Evolutionary conservation across 1,284 basidiomycete species (phyloP).

Genomic region (Inonotus hispidus): DNA sequence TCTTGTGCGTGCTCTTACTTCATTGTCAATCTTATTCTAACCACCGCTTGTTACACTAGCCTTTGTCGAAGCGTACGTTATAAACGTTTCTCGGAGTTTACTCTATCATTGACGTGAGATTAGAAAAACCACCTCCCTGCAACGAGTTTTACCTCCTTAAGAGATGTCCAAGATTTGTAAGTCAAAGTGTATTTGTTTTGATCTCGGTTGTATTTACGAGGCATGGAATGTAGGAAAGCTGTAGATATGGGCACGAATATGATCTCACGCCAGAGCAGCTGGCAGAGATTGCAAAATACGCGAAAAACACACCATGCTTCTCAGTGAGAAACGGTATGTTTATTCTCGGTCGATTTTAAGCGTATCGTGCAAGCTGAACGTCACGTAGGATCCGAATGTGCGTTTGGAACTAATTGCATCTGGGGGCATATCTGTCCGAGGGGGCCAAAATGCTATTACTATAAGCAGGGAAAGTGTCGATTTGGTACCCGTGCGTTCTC

Average conservation of each 20-base stretch:
- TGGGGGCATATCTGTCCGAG: constrained; percentile 80
- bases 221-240: constrained; percentile 43
- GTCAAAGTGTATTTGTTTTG: constrained; percentile 21
- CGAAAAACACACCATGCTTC: constrained; percentile 77
- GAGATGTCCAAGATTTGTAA: constrained; percentile 71
- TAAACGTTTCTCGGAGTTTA: constrained; percentile 16
- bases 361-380: neutral
- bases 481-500: constrained; percentile 66
- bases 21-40: neutral
- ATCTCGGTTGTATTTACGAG: constrained; percentile 5
- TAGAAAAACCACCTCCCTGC: constrained; percentile 72
- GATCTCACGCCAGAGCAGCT: constrained; percentile 62
- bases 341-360: neutral
- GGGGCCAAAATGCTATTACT: constrained; percentile 48
- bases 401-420: constrained; percentile 65
- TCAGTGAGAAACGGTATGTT: constrained; percentile 65
- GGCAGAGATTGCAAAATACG: constrained; percentile 56
- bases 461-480: constrained; percentile 65
- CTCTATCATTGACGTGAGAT: constrained; percentile 31
- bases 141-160: constrained; percentile 70
- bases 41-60: constrained; percentile 23
- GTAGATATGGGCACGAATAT: constrained; percentile 80
- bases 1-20: constrained; percentile 32
- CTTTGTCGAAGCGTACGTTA: constrained; percentile 34
- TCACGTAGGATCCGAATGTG: constrained; percentile 55